phyloP scores from a whole-genome alignment of 73 alveolate species.

The Paramecium sexaurelia region DNA sequence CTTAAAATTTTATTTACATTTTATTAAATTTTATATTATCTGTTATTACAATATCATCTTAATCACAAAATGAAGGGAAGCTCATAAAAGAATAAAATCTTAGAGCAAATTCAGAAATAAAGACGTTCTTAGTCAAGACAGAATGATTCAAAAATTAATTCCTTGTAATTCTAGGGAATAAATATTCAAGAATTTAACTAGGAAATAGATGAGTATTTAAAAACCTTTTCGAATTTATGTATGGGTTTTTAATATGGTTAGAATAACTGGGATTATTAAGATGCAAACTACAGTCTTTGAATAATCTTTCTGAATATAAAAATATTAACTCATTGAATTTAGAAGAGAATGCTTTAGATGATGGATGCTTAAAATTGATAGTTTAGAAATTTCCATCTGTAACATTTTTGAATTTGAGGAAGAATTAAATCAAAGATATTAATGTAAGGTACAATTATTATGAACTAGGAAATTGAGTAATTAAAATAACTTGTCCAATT shows the following conservation, averaged over 20 bases:
- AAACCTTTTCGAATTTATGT: not conserved
- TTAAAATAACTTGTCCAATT: not conserved
- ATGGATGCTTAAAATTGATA: slow-evolving; percentile 7
- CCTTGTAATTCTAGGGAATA: not conserved
- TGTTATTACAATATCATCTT: slow-evolving; percentile 7
- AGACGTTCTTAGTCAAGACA: not conserved
- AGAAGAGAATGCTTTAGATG: slow-evolving; percentile 3
- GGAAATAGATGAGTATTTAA: not conserved
- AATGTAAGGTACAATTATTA: not conserved
- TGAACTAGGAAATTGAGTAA: not conserved
- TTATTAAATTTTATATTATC: not conserved
- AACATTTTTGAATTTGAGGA: not conserved
- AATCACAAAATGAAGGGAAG: slow-evolving; percentile 12
- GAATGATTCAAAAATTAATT: not conserved
- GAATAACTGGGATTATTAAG: not conserved
- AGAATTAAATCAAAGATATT: not conserved
- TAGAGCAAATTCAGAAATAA: not conserved
- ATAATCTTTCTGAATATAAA: not conserved
- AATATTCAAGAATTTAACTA: not conserved
- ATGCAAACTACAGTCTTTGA: not conserved
- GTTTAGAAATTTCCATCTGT: slow-evolving; percentile 20
- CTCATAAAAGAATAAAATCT: not conserved
- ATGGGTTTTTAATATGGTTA: not conserved
- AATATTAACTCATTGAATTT: not conserved
- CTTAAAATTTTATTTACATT: not conserved